phyloP scores from a whole-genome alignment of 2,329 filamentous ascomycete species.

The Fusarium denticulatum region DNA sequence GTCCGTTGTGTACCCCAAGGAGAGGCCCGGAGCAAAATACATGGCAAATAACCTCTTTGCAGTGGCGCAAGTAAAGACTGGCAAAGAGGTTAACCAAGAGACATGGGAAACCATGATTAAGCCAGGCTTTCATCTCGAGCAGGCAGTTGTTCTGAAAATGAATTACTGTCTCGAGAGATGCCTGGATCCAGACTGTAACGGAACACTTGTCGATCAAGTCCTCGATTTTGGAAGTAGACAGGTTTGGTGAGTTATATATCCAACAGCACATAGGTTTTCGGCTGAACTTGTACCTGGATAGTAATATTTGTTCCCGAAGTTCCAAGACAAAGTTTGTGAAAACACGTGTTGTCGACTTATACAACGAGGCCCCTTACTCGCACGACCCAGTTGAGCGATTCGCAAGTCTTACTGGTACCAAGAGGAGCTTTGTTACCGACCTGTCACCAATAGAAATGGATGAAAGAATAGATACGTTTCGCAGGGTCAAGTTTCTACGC shows the following conservation, averaged over 20 bases:
- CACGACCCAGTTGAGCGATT: background rate
- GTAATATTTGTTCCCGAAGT: background rate
- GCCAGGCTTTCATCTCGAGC: background rate
- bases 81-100: background rate
- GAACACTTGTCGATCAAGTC: background rate
- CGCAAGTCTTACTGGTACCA: accelerated
- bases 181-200: background rate
- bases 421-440: background rate
- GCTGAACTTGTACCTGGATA: background rate
- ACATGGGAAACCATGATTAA: background rate
- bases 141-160: background rate
- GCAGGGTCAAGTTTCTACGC: background rate
- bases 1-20: background rate
- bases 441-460: background rate
- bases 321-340: background rate
- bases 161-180: background rate
- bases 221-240: background rate
- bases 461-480: background rate
- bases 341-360: background rate
- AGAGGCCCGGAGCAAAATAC: background rate
- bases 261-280: no score
- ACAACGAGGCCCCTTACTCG: background rate
- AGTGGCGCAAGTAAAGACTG: background rate
- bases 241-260: background rate
- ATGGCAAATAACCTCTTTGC: background rate